phyloP scores from a whole-genome alignment of 495 filamentous ascomycete genomes.

The Penicillium arizonense region DNA sequence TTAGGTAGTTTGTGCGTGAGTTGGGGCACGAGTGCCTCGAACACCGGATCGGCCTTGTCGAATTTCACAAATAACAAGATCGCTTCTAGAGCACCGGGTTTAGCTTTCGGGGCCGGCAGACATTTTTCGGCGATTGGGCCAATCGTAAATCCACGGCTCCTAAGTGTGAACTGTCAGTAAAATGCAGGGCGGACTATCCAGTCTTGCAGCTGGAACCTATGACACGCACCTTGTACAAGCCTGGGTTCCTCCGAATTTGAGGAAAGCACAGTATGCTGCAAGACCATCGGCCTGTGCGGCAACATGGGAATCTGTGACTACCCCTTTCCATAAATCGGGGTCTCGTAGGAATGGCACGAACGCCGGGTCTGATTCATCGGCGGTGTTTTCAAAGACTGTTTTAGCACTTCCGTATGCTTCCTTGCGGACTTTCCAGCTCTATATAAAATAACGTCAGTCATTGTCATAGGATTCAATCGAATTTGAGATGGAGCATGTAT shows the following conservation, averaged over 20 bases:
- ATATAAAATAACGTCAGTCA: neutral
- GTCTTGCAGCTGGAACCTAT: neutral
- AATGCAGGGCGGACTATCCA: neutral
- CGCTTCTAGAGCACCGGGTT: slow-evolving; percentile 82
- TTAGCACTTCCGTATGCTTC: slow-evolving; percentile 91
- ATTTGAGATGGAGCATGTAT: neutral
- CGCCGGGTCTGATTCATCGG: slow-evolving; percentile 81
- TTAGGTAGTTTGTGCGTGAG: slow-evolving; percentile 94
- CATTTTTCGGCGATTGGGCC: slow-evolving; percentile 87
- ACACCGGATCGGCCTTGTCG: slow-evolving; percentile 78
- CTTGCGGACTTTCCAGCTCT: slow-evolving; percentile 98
- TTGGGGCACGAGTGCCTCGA: slow-evolving; percentile 86
- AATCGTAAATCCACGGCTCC: slow-evolving; percentile 73
- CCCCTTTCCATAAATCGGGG: slow-evolving; percentile 83
- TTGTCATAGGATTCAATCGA: slow-evolving; percentile 19
- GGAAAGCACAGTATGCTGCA: slow-evolving; percentile 78
- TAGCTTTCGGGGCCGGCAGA: slow-evolving; percentile 81
- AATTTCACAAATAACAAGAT: slow-evolving; percentile 86
- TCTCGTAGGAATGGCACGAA: slow-evolving; percentile 88
- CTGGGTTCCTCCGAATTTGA: slow-evolving; percentile 81
- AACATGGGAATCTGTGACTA: slow-evolving; percentile 93
- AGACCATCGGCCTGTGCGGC: slow-evolving; percentile 95
- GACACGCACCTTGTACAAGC: slow-evolving; percentile 64
- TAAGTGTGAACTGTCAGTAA: slow-evolving; percentile 28
- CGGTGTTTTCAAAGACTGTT: slow-evolving; percentile 78